phyloP scores from a whole-genome alignment of 257 asterid species.

The Paulownia fortunei region DNA sequence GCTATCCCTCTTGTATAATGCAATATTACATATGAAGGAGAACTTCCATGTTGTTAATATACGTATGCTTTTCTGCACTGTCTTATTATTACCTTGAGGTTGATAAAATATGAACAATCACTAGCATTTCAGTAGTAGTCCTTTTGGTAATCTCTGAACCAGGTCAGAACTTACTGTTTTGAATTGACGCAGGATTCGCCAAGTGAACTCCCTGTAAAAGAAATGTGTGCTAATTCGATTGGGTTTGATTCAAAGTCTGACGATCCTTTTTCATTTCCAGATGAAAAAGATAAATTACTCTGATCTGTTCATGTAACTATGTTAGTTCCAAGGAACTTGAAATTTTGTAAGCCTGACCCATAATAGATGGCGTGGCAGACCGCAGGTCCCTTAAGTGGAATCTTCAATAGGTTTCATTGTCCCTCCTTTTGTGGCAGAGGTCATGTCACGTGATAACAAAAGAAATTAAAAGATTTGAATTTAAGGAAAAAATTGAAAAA shows the following conservation, averaged over 20 bases:
- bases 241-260: too few relatives aligned
- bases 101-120: too few relatives aligned
- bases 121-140: background rate
- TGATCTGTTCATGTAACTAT: too few relatives aligned
- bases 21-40: conserved; percentile 5
- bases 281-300: background rate
- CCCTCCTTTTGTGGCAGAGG: too few relatives aligned
- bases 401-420: too few relatives aligned
- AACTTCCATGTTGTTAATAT: conserved; percentile 28
- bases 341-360: too few relatives aligned
- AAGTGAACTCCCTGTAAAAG: background rate
- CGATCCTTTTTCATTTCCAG: background rate
- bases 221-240: background rate
- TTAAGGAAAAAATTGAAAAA: too few relatives aligned
- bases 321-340: too few relatives aligned
- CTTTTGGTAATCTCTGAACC: background rate
- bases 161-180: background rate
- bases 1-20: conserved; percentile 21
- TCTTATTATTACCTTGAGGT: background rate
- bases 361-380: too few relatives aligned
- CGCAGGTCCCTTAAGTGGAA: too few relatives aligned
- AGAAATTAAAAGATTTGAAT: too few relatives aligned
- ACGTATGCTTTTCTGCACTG: background rate
- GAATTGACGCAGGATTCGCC: background rate
- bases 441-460: too few relatives aligned